Base-by-base conservation (phyloP, 2,329 filamentous ascomycete species). In the Penicillium sp. region DNA sequence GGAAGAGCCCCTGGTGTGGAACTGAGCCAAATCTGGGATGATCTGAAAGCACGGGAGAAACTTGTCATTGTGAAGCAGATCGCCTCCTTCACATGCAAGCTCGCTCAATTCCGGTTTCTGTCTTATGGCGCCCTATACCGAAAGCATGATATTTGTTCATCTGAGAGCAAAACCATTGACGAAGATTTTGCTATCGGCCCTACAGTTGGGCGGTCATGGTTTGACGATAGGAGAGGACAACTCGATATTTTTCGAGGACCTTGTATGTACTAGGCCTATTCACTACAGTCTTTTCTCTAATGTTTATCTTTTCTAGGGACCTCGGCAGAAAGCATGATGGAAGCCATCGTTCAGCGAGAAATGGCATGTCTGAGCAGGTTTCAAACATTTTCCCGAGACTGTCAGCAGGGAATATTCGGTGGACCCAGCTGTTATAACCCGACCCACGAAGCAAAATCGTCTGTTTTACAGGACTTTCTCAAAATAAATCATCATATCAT, bases 351-450 rank as follows among this genome's bases (percentile, higher is more conserved):
- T 25, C 37, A 42, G 28, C 44, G 46, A 32, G 46, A 49, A 37
- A 30, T 34, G 18, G 35, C 40, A 25, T 49, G 44, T 39, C 15
- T 45, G 8, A 32, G 42, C 8, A 37, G 34, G 28, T 47, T 47
- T 14, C 6, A 14, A 26, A 26, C 10, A 10, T 42, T 41, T 23
- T 36, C 41, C n/a, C 30, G 31, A 33, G 41, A 45, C 32, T 41
- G 34, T 32, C 40, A 48, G 20, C 42, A 46, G 16, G 45, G 42
- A 11, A 43, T 45, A 14, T 57, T 56, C 35, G 37, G 40, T 34
- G 48, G 52, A 14, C 54, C 54, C 15, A 45, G 44, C 34, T 41
- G 52, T 29, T 59, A 58, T 28, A 45, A 40, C 37, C 53, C 51
- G 39, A 47, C 48, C 16, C 49, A 39, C 47, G 41, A 46, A 39